Conservation (phyloP, 1,284 basidiomycete genomes). For the Ustilago esculenta region DNA sequence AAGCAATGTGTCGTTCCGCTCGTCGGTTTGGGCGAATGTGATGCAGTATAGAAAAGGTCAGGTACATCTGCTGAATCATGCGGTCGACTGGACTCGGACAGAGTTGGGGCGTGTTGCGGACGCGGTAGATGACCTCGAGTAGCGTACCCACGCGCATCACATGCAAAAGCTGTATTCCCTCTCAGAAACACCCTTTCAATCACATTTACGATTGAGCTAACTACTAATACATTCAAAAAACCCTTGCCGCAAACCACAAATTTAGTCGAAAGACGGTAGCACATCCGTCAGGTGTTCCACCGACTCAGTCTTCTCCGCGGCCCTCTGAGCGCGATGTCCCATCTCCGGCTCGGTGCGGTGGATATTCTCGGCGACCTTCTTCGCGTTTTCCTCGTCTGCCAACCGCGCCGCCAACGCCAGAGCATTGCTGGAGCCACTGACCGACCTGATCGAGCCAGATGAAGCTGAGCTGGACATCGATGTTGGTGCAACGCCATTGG, state of each 20-base stretch:
- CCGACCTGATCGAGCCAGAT: neutral
- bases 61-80: constrained; percentile 22
- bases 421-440: constrained; percentile 8
- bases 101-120: constrained; percentile 30
- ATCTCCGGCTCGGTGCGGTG: constrained; percentile 13
- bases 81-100: constrained; percentile 36
- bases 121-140: constrained; percentile 22
- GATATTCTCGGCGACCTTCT: constrained; percentile 21
- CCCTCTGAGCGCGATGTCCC: constrained; percentile 34
- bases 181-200: no score
- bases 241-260: neutral
- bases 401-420: constrained; percentile 23
- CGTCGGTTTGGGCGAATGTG: constrained; percentile 12
- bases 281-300: constrained; percentile 38
- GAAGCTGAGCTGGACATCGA: constrained; percentile 14
- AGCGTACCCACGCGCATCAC: no score
- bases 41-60: constrained; percentile 42
- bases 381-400: constrained; percentile 13
- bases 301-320: constrained; percentile 31
- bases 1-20: neutral
- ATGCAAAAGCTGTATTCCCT: no score
- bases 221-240: neutral
- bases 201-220: no score
- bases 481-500: neutral
- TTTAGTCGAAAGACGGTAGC: constrained; percentile 37